Evolutionary conservation across 495 filamentous ascomycete species (phyloP).

Genomic region (Neurospora hispaniola): DNA sequence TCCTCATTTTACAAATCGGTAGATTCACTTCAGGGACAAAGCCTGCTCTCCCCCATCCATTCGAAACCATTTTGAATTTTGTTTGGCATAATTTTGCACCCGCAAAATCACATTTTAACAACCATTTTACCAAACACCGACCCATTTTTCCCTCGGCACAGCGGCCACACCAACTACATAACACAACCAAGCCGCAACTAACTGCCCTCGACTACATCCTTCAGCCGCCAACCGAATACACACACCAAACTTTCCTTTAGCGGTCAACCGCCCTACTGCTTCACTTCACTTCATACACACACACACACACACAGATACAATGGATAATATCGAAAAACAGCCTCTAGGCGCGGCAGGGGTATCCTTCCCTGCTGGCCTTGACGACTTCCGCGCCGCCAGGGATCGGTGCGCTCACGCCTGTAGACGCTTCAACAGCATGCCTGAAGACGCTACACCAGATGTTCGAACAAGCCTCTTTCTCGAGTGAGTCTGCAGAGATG

Average conservation of each 20-base stretch:
- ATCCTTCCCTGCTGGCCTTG: conserved; percentile 24
- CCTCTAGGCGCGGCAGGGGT: conserved; percentile 2
- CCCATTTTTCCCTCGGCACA: neutral
- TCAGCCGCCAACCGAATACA: neutral
- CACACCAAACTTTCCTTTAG: neutral
- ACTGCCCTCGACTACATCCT: neutral
- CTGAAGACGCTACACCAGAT: conserved; percentile 23
- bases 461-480: conserved; percentile 20
- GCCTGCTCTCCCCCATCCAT: neutral
- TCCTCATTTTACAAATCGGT: conserved; percentile 1
- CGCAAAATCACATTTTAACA: neutral
- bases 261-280: neutral
- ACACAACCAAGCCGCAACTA: neutral
- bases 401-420: conserved; percentile 24
- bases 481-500: conserved; percentile 17
- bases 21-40: neutral
- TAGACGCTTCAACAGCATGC: conserved; percentile 24
- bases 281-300: neutral
- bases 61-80: neutral
- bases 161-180: neutral
- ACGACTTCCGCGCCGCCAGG: conserved; percentile 23
- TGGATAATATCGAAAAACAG: conserved; percentile 4
- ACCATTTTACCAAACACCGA: neutral
- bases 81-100: neutral
- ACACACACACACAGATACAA: neutral